These are phyloP conservation scores for Beta vulgaris DNA, from an alignment of 148 eudicot genomes.

Conservation along the genomic window DNA sequence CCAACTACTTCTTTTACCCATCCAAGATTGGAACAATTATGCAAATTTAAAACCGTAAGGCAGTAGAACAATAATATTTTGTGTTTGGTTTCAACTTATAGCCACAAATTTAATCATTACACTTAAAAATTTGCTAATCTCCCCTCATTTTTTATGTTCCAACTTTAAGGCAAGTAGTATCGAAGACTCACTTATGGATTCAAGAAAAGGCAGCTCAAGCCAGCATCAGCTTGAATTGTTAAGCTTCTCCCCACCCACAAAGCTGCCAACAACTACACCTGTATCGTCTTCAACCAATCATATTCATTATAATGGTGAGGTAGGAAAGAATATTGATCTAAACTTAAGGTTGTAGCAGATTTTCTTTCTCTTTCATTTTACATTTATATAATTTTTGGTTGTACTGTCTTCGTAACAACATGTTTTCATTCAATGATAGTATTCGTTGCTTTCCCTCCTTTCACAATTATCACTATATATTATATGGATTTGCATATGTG, in stretches of 20 bases:
- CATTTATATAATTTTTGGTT: background rate
- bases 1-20: conserved; percentile 20
- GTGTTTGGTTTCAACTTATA: background rate
- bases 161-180: conserved; percentile 29
- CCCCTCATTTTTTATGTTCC: background rate
- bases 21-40: conserved; percentile 24
- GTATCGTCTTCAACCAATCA: background rate
- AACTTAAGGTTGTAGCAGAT: conserved; percentile 24
- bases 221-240: conserved; percentile 30
- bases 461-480: background rate
- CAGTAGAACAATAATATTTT: background rate
- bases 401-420: background rate
- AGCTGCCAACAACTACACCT: conserved; percentile 19
- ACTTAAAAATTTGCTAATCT: background rate
- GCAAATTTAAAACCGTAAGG: conserved; percentile 36
- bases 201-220: conserved; percentile 20
- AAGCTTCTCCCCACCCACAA: conserved; percentile 35
- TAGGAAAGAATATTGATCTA: conserved; percentile 33
- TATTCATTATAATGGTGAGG: conserved; percentile 17
- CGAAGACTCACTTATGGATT: conserved; percentile 10
- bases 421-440: background rate
- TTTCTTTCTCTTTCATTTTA: background rate
- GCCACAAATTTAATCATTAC: background rate
- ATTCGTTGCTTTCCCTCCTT: no score
- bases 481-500: background rate